Evolutionary conservation across 2,329 filamentous ascomycete genomes (phyloP), one percentile per base, ranked within the genome.

Genomic region (Talaromyces sp.): DNA sequence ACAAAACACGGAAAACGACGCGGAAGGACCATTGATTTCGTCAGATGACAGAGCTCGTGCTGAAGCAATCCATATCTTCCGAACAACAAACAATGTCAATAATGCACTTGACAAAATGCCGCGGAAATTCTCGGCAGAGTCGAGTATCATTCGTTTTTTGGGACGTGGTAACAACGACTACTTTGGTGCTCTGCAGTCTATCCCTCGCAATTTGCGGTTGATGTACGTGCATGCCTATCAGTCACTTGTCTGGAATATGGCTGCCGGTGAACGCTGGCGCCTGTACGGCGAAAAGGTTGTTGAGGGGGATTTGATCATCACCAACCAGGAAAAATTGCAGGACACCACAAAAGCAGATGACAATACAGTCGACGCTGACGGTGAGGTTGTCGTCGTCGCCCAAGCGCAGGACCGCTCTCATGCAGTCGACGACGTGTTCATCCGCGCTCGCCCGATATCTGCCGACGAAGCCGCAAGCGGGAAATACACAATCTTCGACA

Each of bases 171-270:
- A 78, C 42, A 83, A 83, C 48, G 93, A 99, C 76, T 95, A 86
- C 73, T 83, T 91, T 64, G 93, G 93, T 25, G 92, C 95, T 0
- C 77, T 99, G 58, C 84, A 89, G 71, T 83, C 84, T 60, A 93
- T 99, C 66, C 90, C 89, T 25, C 85, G 93, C 18, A 91, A 90
- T 56, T 81, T 98, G 69, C 86, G 92, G 48, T 85, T 92, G 63
- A 97, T 99, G 90, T 99, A 98, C 73, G 88, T 96, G 16, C 95
- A 99, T 75, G 93, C 95, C 5, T 98, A 97, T 77, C 95, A 99
- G 75, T 96, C 91, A 5, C 85, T 92, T 40, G 88, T 99, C 8
- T 99, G 93, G 93, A 99, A 99, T 78, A 85, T 87, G 67, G 90
- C 87, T 12, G 91, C 87, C 1, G 92, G 90, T 67, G 86, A 89